Percentiles rank a stretch among this genome's conserved stretches.
These are phyloP conservation scores for Chenopodium formosanum DNA, from an alignment of 148 eudicot genomes.

Conservation along the genomic window DNA sequence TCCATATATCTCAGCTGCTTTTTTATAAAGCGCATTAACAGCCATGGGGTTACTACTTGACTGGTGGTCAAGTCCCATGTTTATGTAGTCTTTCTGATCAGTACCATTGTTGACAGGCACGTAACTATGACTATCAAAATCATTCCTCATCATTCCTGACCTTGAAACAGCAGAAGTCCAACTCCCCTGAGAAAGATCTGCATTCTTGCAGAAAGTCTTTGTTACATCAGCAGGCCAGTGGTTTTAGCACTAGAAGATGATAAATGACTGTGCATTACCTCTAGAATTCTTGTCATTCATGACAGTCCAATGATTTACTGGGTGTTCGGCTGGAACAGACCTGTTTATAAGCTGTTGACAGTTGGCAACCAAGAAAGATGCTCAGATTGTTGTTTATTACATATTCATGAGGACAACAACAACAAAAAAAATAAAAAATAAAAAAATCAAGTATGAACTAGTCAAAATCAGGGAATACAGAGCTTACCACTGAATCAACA, in stretches of 20 bases:
- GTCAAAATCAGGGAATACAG: background rate
- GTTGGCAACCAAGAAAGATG: background rate
- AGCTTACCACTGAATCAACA: constrained; percentile 8
- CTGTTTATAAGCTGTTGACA: background rate
- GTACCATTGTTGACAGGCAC: background rate
- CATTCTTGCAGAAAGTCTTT: constrained; percentile 7
- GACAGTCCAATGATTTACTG: background rate
- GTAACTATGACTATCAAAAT: background rate
- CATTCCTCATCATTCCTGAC: background rate
- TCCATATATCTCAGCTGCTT: constrained; percentile 11
- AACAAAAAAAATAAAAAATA: background rate
- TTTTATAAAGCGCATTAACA: constrained; percentile 9
- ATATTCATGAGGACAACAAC: background rate
- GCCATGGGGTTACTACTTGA: constrained; percentile 9
- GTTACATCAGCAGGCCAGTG: background rate
- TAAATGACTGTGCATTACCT: background rate
- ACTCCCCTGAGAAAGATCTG: constrained; percentile 4
- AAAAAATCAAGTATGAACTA: background rate
- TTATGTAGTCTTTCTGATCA: background rate
- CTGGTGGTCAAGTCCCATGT: background rate
- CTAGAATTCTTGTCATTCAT: background rate
- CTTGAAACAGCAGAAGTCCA: background rate
- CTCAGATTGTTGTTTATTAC: background rate
- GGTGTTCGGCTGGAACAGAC: constrained; percentile 6
- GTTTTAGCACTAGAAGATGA: background rate